Evolutionary conservation across 164 flowering plant species (phyloP).

Genomic region (Malania oleifera): DNA sequence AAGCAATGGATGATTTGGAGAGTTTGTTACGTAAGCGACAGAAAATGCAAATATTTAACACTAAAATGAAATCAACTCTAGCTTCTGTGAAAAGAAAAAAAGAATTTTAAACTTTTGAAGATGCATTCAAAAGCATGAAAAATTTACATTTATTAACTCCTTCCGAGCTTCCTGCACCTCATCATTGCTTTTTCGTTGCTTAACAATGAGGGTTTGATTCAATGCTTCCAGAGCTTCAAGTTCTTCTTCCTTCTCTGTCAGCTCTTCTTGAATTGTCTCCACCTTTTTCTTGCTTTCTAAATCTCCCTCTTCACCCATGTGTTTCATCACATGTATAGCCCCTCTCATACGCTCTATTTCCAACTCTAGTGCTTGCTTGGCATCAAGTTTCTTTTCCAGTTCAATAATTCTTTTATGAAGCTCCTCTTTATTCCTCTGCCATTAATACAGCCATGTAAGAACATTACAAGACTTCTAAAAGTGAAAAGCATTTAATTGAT

Average conservation of each 20-base stretch:
- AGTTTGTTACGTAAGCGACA: background rate
- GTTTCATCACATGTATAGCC: conserved; percentile 53
- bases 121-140: background rate
- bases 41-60: background rate
- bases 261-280: conserved; percentile 25
- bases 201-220: conserved; percentile 44
- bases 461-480: background rate
- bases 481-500: background rate
- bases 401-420: conserved; percentile 42
- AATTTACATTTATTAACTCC: conserved; percentile 44
- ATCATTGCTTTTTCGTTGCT: conserved; percentile 56
- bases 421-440: conserved; percentile 59
- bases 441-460: conserved; percentile 2
- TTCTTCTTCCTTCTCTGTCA: conserved; percentile 60
- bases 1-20: background rate
- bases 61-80: background rate
- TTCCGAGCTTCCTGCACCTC: conserved; percentile 68
- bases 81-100: background rate
- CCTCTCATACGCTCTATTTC: conserved; percentile 72
- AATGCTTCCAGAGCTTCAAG: conserved; percentile 31
- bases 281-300: conserved; percentile 33
- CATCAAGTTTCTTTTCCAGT: conserved; percentile 59
- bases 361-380: conserved; percentile 68
- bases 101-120: background rate
- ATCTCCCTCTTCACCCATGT: conserved; percentile 53